Percentiles rank a stretch among this genome's conserved stretches.
Evolutionary conservation across 2,329 filamentous ascomycete genomes (phyloP).

Genomic region (Chaetomium olivaceum): DNA sequence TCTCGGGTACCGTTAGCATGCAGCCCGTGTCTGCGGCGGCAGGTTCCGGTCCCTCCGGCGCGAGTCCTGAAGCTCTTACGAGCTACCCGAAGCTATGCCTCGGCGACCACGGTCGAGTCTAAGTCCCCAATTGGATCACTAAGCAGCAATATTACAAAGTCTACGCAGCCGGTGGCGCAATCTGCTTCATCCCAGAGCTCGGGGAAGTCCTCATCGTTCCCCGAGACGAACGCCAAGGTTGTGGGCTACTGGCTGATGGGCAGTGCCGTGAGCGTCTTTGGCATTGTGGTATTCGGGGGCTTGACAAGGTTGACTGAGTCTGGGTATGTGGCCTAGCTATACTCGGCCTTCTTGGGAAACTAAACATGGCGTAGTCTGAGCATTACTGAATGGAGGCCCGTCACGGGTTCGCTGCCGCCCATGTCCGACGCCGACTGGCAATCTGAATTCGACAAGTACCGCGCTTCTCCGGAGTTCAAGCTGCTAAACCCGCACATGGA

Average conservation of each 20-base stretch:
- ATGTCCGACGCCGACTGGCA: constrained; percentile 81
- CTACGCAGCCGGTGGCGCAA: not conserved
- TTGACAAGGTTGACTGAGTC: constrained; percentile 94
- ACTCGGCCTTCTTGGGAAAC: not conserved
- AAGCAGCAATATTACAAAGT: constrained; percentile 22
- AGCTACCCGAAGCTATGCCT: constrained; percentile 44
- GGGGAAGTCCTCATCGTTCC: constrained; percentile 46
- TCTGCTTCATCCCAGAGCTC: constrained; percentile 22
- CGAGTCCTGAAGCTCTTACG: constrained; percentile 24
- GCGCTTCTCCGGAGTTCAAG: constrained; percentile 87
- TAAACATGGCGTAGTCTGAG: constrained; percentile 65
- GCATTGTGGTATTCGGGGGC: constrained; percentile 93
- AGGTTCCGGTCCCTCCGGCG: constrained; percentile 30
- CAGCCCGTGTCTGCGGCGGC: constrained; percentile 46
- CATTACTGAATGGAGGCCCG: constrained; percentile 98
- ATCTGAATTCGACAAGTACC: constrained; percentile 89
- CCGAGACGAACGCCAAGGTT: constrained; percentile 67
- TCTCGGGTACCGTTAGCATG: constrained; percentile 45
- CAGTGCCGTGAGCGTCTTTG: constrained; percentile 91
- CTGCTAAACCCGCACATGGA: constrained; percentile 92
- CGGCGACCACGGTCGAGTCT: constrained; percentile 34
- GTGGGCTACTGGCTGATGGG: constrained; percentile 92
- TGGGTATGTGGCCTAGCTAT: constrained; percentile 56
- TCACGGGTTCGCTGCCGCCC: constrained; percentile 88
- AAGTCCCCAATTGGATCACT: constrained; percentile 34